Conservation (phyloP, 1,139 yeast genomes). For the Sugiyamaella japonica region DNA sequence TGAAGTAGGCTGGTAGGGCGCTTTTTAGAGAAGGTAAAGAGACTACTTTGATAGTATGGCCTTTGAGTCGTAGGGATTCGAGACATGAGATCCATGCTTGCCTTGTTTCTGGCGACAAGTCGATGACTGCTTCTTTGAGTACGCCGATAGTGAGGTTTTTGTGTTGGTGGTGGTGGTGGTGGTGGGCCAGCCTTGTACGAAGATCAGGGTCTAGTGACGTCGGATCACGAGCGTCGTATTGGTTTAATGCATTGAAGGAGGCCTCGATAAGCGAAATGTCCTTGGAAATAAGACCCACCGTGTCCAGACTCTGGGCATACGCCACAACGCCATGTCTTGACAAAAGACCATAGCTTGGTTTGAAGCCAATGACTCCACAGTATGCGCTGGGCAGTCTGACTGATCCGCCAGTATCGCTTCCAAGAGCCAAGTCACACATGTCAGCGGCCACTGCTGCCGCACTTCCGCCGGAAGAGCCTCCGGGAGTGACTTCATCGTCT, state of each 20-base stretch:
- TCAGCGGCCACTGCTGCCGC: conserved; percentile 86
- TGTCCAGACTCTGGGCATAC: conserved; percentile 91
- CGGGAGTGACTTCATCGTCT: conserved; percentile 51
- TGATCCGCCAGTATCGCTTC: conserved; percentile 98
- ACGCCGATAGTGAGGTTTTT: conserved; percentile 59
- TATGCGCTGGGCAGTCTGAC: conserved; percentile 89
- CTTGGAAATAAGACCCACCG: conserved; percentile 78
- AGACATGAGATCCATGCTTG: conserved; percentile 52
- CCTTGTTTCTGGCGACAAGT: conserved; percentile 51
- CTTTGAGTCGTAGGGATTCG: conserved; percentile 44
- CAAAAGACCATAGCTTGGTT: conserved; percentile 88
- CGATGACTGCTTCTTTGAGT: conserved; percentile 64
- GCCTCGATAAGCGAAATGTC: conserved; percentile 46
- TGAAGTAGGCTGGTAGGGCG: conserved; percentile 81
- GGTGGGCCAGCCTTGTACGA: conserved; percentile 28
- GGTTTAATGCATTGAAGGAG: conserved; percentile 59
- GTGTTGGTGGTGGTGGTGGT: conserved; percentile 16
- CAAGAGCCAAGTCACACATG: conserved; percentile 67
- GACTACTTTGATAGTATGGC: conserved; percentile 61
- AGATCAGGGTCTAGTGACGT: conserved; percentile 55
- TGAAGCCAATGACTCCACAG: conserved; percentile 80
- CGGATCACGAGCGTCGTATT: conserved; percentile 73
- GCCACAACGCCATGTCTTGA: conserved; percentile 92
- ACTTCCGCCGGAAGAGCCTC: conserved; percentile 96
- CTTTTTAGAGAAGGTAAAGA: conserved; percentile 67